Evolutionary conservation across 257 asterid species (phyloP), one percentile per base, ranked within the genome.

Genomic region (Solanum chiquidenum): DNA sequence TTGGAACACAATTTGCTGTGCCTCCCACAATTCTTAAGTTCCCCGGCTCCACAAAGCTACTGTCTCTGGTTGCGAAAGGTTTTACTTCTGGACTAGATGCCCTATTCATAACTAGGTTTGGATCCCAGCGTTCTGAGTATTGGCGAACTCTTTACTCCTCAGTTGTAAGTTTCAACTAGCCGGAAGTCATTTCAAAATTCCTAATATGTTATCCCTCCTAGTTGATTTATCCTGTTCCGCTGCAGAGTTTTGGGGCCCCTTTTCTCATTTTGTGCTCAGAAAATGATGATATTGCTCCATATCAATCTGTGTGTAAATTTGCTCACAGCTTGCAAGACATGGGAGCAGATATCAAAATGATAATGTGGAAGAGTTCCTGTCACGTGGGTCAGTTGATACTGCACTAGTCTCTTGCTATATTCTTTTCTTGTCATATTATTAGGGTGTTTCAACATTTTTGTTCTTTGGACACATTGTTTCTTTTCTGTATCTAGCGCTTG

Each of bases 91-190:
- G 97, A 86, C 88, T 95, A 92, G 99, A 95, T 93, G 98, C 98
- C 91, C 86, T 96, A 90, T 96, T 95, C 90, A 92, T 96, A 74
- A 95, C 98, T 88, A 92, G 94, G 85, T 95, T 96, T 90, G 96
- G 96, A 83, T 91, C 98, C 86, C 95, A 96, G 86, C 93, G 92
- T 76, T 91, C 92, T 84, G 98, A 94, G 58, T 94, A 94, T 93
- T 96, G 96, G 98, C 94, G 90, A 88, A 93, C 98, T 77, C 96
- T 96, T 55, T 94, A 91, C 92, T 92, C 95, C 16, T 94, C 99
- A 73, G 93, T 94, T 49, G 99, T 96, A 91, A 93, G 98, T 93
- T 88, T 86, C 86, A 71, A 34, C 66, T 49, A 31, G 31, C 74
- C 23, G 2, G 84, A 73, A 72, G 40, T 72, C 69, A 31, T 86